phyloP scores from a whole-genome alignment of 192 early-diverging fungal genomes.

The Oehlia diaphana region DNA sequence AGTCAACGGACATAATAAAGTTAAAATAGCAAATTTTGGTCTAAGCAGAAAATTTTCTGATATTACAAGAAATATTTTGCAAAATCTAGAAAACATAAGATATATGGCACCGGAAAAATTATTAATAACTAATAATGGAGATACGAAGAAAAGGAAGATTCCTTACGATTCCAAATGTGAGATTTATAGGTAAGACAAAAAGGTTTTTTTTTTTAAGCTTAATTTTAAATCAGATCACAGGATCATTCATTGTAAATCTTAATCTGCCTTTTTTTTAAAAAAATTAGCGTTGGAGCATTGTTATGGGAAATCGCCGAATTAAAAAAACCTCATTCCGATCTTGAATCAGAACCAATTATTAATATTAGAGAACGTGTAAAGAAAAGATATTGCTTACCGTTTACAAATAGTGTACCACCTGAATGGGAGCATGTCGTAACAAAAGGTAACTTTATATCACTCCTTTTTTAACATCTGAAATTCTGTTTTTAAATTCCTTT shows the following conservation, averaged over 20 bases:
- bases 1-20: background rate
- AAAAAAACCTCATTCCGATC: background rate
- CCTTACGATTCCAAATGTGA: background rate
- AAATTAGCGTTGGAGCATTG: slow-evolving; percentile 11
- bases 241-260: too few species aligned
- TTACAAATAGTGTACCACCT: background rate
- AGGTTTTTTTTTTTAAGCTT: too few species aligned
- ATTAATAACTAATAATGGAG: too few species aligned
- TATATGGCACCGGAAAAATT: slow-evolving; percentile 17
- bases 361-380: background rate
- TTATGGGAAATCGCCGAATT: slow-evolving; percentile 18
- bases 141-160: background rate
- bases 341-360: background rate
- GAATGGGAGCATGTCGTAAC: background rate
- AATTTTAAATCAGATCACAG: too few species aligned
- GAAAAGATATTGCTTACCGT: background rate
- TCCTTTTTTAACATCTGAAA: background rate
- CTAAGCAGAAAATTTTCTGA: background rate
- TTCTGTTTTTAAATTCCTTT: too few species aligned
- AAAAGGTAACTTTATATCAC: background rate
- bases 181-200: slow-evolving; percentile 13
- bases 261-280: background rate
- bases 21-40: slow-evolving; percentile 17
- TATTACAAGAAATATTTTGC: slow-evolving; percentile 5
- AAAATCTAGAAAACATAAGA: slow-evolving; percentile 2